These are phyloP conservation scores for Biscogniauxia marginata DNA, from an alignment of 2,329 filamentous ascomycete species.

Conservation along the genomic window DNA sequence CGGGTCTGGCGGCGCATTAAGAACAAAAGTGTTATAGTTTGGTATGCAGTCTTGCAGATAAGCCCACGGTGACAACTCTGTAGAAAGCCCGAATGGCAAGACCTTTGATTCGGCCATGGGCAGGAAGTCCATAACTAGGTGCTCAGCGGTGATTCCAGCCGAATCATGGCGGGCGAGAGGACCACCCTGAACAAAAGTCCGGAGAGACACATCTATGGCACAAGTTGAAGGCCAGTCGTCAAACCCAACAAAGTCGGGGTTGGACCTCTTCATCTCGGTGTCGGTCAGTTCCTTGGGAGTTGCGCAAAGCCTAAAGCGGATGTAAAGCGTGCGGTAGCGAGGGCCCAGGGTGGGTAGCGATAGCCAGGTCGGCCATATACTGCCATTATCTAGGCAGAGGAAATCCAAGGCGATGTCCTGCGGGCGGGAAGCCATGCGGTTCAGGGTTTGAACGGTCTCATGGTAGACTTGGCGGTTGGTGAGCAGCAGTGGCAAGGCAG, in stretches of 20 bases:
- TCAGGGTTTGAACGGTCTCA: neutral
- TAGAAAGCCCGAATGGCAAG: neutral
- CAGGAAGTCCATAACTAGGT: neutral
- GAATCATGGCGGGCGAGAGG: neutral
- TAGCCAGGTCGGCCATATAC: conserved; percentile 1
- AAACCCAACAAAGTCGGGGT: neutral
- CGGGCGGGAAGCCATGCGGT: neutral
- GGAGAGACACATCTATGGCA: neutral
- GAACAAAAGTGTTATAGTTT: neutral
- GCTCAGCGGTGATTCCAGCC: neutral
- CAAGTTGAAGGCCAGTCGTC: neutral
- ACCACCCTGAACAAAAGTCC: neutral
- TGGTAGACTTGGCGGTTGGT: neutral
- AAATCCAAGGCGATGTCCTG: neutral
- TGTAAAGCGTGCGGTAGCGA: neutral
- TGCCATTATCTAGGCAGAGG: neutral
- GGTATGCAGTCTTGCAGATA: neutral
- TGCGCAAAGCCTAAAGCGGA: neutral
- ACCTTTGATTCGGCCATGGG: neutral
- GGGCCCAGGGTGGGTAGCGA: neutral
- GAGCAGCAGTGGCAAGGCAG: neutral
- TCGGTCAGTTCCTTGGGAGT: neutral
- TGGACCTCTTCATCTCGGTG: neutral
- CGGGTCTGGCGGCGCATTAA: neutral
- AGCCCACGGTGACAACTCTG: neutral